Evolutionary conservation across 805 yeast species (phyloP), one percentile per base, ranked within the genome.

Genomic region (Wickerhamomyces bovis): DNA sequence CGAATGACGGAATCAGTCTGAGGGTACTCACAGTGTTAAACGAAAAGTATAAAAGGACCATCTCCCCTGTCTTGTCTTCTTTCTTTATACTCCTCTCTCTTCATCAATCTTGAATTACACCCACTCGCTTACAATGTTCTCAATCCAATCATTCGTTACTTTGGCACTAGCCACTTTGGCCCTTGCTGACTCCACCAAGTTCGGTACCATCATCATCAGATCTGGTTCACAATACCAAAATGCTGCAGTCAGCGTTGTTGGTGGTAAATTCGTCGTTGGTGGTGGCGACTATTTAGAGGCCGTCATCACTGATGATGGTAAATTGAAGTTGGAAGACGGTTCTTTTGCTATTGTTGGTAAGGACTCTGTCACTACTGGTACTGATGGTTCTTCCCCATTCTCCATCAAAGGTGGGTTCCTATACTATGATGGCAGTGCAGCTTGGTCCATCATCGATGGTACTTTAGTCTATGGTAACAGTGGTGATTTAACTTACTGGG

Each of bases 351-450:
- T 58, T 43, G 63, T 61, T 23, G 46, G 43, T 41, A 61, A 53
- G 40, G 57, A 52, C 45, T 44, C 56, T 19, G 58, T 61, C 39
- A 63, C 56, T 39, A 41, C 65, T 23, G 57, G 57, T 28, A 10
- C 58, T 13, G 58, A 58, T 18, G 65, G 72, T 41, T 60, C 72
- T 28, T 49, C 65, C 18, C 70, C 73, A 4, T 76, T 71, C 56
- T 53, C 72, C 22, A 63, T 76, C 52, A 25, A 54, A 8, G 57
- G 64, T 40, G 74, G 71, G 33, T 53, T 64, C 56, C 65, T 76
- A 58, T 53, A 54, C 4, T 69, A 61, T 57, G 49, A 64, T 33
- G 69, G 67, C 40, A 52, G 62, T 26, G 52, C 58, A 23, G 65
- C 56, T 36, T 75, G 72, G 64, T 58, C 61, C 33, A 75, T 75